Conservation (phyloP, 139 green algal species). For the Gonium pectorale region DNA sequence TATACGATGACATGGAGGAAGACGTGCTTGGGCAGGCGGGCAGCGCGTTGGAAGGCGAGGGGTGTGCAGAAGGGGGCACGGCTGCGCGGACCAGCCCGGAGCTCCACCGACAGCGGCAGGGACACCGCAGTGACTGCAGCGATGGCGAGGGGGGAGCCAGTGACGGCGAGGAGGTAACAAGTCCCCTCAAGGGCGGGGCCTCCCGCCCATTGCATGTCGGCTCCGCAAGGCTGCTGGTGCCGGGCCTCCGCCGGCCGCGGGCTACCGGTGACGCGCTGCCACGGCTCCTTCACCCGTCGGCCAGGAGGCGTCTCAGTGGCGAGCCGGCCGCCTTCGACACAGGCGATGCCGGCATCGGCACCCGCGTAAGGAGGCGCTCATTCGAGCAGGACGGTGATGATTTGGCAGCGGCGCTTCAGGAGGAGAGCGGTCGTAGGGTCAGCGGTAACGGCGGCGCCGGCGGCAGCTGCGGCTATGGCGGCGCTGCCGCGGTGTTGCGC, state of each 20-base stretch:
- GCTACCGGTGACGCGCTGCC: background rate
- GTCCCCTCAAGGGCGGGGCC: slow-evolving; percentile 24
- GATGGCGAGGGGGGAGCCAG: background rate
- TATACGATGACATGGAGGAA: background rate
- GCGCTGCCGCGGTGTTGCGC: background rate
- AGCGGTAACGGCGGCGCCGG: background rate
- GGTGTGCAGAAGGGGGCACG: background rate
- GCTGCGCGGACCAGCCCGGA: background rate
- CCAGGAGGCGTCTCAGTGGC: background rate
- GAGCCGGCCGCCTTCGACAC: background rate
- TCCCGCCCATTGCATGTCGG: background rate
- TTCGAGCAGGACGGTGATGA: too few species aligned
- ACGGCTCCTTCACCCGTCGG: slow-evolving; percentile 1
- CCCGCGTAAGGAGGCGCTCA: background rate
- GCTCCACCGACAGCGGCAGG: background rate
- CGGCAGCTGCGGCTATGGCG: background rate
- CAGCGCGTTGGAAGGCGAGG: background rate
- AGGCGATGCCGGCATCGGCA: too few species aligned
- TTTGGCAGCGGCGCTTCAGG: background rate
- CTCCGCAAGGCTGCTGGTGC: background rate
- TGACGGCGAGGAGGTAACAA: slow-evolving; percentile 6
- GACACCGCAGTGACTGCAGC: background rate
- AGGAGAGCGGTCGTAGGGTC: background rate
- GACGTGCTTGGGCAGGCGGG: background rate
- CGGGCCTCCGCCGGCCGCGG: background rate